Evolutionary conservation across 129 eudicot genomes (phyloP).

Genomic region (Scalesia atractyloides): DNA sequence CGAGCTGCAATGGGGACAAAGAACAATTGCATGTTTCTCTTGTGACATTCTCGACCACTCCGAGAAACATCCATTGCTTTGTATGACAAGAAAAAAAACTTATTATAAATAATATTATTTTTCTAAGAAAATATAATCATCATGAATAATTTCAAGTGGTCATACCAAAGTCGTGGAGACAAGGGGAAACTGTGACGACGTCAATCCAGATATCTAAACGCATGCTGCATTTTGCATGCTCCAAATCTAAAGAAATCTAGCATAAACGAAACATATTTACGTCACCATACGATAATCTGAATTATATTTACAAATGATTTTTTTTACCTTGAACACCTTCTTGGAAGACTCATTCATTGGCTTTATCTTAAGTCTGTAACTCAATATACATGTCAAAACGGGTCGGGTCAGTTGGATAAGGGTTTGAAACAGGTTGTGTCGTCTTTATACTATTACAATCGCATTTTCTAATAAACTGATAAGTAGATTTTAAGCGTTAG

Average conservation of each 20-base stretch:
- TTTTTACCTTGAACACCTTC: conserved; percentile 57
- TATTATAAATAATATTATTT: background rate
- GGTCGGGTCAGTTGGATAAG: no score
- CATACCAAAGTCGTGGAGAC: conserved; percentile 93
- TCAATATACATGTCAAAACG: conserved; percentile 24
- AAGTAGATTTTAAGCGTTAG: background rate
- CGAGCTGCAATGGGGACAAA: conserved; percentile 91
- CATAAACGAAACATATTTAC: conserved; percentile 15
- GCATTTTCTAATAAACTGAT: background rate
- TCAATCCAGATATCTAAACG: conserved; percentile 92
- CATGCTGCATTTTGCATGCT: conserved; percentile 83
- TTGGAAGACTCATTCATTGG: conserved; percentile 45
- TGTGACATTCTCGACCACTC: conserved; percentile 91
- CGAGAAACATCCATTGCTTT: conserved; percentile 95
- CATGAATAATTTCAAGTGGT: background rate
- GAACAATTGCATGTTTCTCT: conserved; percentile 60
- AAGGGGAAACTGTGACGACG: conserved; percentile 94
- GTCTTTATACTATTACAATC: no score
- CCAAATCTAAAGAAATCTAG: conserved; percentile 70
- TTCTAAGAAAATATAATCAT: conserved; percentile 13
- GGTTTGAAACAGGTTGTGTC: background rate
- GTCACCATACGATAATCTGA: background rate
- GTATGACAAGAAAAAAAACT: conserved; percentile 12
- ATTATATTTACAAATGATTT: conserved; percentile 9
- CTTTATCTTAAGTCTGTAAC: conserved; percentile 62